Conservation (phyloP, 768 basidiomycete species). For the Panus rudis region DNA sequence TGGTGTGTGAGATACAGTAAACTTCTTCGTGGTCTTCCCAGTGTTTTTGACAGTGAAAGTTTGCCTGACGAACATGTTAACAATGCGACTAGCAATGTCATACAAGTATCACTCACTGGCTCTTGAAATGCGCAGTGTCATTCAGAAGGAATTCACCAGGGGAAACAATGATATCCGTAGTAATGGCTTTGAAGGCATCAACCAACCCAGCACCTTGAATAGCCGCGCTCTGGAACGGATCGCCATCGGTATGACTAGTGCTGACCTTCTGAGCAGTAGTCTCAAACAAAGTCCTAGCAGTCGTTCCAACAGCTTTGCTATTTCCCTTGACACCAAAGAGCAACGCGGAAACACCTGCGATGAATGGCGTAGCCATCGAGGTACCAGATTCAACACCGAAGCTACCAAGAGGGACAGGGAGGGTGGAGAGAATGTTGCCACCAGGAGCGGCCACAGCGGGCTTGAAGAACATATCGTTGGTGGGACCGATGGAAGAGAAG, state of each 20-base stretch:
- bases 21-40: conserved; percentile 34
- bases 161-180: conserved; percentile 42
- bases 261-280: conserved; percentile 39
- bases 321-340: conserved; percentile 10
- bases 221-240: conserved; percentile 43
- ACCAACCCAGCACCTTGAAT: conserved; percentile 53
- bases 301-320: conserved; percentile 18
- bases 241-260: conserved; percentile 39
- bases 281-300: conserved; percentile 37
- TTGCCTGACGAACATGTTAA: conserved; percentile 27
- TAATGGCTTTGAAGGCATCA: conserved; percentile 51
- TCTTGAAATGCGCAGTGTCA: conserved; percentile 51
- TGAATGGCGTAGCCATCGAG: conserved; percentile 28
- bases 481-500: conserved; percentile 52
- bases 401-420: conserved; percentile 33
- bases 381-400: conserved; percentile 38
- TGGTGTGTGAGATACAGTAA: conserved; percentile 46
- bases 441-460: conserved; percentile 47
- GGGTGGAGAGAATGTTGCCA: conserved; percentile 41
- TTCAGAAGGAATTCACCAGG: conserved; percentile 57
- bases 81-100: neutral
- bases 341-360: conserved; percentile 14
- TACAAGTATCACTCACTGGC: conserved; percentile 26
- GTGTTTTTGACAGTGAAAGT: conserved; percentile 46
- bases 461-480: conserved; percentile 52